Percentiles rank a stretch among this genome's conserved stretches.
phyloP scores from a whole-genome alignment of 78 protist species.

The Cavenderia fasciculata region DNA sequence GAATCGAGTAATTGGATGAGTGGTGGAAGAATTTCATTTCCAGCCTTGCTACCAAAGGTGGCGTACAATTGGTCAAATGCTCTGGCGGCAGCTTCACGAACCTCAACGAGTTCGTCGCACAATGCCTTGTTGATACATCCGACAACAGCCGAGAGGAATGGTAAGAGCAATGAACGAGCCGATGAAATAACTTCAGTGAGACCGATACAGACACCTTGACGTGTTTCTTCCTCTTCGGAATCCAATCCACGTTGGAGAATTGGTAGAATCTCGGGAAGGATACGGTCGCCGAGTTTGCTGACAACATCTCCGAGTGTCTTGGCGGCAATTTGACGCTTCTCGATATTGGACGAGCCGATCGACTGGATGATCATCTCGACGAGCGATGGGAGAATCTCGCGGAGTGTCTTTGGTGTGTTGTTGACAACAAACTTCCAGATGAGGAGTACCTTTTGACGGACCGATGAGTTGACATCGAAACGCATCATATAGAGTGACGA shows the following conservation, averaged over 20 bases:
- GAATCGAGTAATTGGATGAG: conserved; percentile 46
- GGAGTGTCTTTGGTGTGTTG: conserved; percentile 88
- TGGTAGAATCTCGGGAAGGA: conserved; percentile 88
- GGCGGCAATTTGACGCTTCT: conserved; percentile 83
- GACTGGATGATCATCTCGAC: conserved; percentile 78
- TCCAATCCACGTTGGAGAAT: conserved; percentile 77
- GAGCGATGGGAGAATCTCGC: conserved; percentile 82
- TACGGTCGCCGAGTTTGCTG: conserved; percentile 87
- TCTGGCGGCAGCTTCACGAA: conserved; percentile 88
- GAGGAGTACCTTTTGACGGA: conserved; percentile 85
- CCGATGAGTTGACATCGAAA: conserved; percentile 78
- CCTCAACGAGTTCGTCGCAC: conserved; percentile 84
- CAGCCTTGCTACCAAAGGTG: conserved; percentile 64
- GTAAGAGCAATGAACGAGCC: conserved; percentile 59
- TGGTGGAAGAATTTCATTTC: conserved; percentile 85
- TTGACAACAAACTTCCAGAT: conserved; percentile 93
- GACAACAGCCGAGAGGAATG: conserved; percentile 62
- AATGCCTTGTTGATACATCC: conserved; percentile 85
- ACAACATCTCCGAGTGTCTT: conserved; percentile 94
- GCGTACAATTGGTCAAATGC: conserved; percentile 82
- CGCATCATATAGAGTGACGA: conserved; percentile 91
- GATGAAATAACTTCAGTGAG: conserved; percentile 88
- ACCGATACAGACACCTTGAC: conserved; percentile 93
- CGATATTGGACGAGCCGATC: conserved; percentile 71
- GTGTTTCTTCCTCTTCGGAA: conserved; percentile 19